These are phyloP conservation scores for Nicotiana paniculata DNA, from an alignment of 257 asterid species.

Conservation along the genomic window DNA sequence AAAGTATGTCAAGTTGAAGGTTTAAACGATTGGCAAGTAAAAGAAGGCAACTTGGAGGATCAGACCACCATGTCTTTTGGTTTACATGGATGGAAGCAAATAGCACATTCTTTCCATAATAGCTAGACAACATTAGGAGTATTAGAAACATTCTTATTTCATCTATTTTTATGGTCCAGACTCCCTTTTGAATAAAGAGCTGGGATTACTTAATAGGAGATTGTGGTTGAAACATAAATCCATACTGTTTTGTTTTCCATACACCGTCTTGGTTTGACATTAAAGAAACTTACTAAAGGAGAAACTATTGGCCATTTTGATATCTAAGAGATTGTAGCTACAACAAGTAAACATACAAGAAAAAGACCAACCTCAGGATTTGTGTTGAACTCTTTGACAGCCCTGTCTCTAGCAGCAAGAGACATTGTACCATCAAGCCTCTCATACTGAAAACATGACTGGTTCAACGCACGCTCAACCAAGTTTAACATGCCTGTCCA, in stretches of 20 bases:
- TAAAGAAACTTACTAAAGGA: background rate
- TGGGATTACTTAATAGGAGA: background rate
- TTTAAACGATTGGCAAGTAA: background rate
- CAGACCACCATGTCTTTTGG: background rate
- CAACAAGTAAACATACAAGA: slow-evolving; percentile 6
- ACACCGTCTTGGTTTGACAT: background rate
- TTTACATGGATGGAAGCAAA: background rate
- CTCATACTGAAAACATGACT: slow-evolving; percentile 43
- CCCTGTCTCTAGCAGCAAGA: slow-evolving; percentile 87
- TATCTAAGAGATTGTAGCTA: background rate
- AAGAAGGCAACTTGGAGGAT: background rate
- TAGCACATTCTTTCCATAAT: background rate
- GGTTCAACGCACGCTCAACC: slow-evolving; percentile 63
- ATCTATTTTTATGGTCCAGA: background rate
- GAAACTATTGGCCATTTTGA: background rate
- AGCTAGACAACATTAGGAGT: background rate
- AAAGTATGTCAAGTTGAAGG: background rate
- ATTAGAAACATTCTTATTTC: background rate
- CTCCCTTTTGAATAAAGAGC: background rate
- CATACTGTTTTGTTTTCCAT: background rate
- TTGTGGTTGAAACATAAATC: background rate
- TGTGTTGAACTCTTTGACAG: slow-evolving; percentile 85
- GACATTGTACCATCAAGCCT: slow-evolving; percentile 99
- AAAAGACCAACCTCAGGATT: slow-evolving; percentile 62
- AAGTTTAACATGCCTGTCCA: slow-evolving; percentile 98